phyloP scores from a whole-genome alignment of 768 basidiomycete species.

The Agaricus subrufescens region DNA sequence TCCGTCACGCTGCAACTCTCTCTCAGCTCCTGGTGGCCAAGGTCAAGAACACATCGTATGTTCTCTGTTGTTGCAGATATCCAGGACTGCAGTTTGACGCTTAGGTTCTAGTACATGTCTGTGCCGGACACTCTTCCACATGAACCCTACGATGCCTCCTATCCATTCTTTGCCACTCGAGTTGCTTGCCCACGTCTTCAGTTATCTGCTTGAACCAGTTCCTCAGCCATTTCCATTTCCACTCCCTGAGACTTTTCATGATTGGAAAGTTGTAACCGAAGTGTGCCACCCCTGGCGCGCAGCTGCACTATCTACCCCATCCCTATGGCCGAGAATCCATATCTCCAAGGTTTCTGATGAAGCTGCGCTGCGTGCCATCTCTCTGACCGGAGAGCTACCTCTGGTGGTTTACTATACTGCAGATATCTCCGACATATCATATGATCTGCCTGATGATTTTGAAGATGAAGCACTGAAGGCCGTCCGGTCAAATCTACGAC shows the following conservation, averaged over 20 bases:
- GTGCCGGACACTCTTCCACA: not conserved
- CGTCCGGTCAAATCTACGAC: not conserved
- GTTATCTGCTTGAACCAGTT: not conserved
- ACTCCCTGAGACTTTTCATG: constrained; percentile 2
- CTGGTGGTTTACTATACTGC: constrained; percentile 6
- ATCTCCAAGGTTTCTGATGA: constrained; percentile 6
- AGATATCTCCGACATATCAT: not conserved
- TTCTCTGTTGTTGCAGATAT: too few species aligned
- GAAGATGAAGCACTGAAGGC: constrained; percentile 2
- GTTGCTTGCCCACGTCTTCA: constrained; percentile 12
- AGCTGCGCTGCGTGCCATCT: not conserved
- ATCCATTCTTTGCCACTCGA: constrained; percentile 10
- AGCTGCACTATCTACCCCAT: constrained; percentile 5
- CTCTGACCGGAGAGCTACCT: constrained; percentile 3
- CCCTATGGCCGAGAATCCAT: constrained; percentile 4
- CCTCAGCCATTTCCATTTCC: constrained; percentile 6
- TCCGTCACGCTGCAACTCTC: too few species aligned
- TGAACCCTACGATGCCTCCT: not conserved
- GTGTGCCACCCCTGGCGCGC: constrained; percentile 6
- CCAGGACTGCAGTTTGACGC: too few species aligned
- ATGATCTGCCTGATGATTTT: not conserved
- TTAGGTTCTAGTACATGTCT: too few species aligned
- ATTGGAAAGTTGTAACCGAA: constrained; percentile 2
- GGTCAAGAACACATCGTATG: too few species aligned
- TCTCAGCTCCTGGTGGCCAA: too few species aligned